Conservation (phyloP, 495 filamentous ascomycete species). For the Penicillium desertorum region DNA sequence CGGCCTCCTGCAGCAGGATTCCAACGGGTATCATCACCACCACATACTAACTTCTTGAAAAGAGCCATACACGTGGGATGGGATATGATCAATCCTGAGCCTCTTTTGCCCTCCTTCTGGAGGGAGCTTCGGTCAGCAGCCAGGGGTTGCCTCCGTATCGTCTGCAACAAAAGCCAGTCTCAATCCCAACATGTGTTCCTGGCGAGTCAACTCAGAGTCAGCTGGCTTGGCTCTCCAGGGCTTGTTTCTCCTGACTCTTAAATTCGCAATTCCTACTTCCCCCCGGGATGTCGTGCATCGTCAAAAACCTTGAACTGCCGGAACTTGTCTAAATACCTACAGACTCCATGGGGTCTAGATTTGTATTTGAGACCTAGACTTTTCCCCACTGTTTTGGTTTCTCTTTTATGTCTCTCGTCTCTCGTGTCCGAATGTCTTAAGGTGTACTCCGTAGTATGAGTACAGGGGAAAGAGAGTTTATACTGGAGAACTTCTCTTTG, state of each 20-base stretch:
- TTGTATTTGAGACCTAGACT: conserved; percentile 15
- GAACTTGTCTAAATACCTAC: conserved; percentile 16
- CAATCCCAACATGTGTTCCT: conserved; percentile 29
- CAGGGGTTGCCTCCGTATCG: conserved; percentile 7
- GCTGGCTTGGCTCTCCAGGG: conserved; percentile 10
- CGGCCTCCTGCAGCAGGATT: conserved; percentile 38
- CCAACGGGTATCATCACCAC: conserved; percentile 20
- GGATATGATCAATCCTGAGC: conserved; percentile 3
- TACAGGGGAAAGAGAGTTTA: background rate
- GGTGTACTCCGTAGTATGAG: background rate
- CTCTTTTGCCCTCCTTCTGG: conserved; percentile 13
- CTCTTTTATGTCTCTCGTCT: background rate
- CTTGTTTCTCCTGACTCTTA: conserved; percentile 12
- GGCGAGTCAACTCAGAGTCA: conserved; percentile 21
- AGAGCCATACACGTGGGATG: conserved; percentile 9
- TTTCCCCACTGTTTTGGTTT: background rate
- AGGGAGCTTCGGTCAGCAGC: conserved; percentile 3
- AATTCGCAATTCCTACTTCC: conserved; percentile 1
- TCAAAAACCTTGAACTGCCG: conserved; percentile 26
- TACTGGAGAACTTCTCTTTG: background rate
- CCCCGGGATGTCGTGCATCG: conserved; percentile 27
- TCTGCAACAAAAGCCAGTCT: conserved; percentile 20
- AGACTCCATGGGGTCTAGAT: conserved; percentile 4
- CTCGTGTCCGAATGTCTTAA: conserved; percentile 1
- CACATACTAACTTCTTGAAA: background rate